Percentiles rank a stretch among this genome's conserved stretches.
These are phyloP conservation scores for Diaporthe amygdali DNA, from an alignment of 2,329 filamentous ascomycete species.

Conservation along the genomic window DNA sequence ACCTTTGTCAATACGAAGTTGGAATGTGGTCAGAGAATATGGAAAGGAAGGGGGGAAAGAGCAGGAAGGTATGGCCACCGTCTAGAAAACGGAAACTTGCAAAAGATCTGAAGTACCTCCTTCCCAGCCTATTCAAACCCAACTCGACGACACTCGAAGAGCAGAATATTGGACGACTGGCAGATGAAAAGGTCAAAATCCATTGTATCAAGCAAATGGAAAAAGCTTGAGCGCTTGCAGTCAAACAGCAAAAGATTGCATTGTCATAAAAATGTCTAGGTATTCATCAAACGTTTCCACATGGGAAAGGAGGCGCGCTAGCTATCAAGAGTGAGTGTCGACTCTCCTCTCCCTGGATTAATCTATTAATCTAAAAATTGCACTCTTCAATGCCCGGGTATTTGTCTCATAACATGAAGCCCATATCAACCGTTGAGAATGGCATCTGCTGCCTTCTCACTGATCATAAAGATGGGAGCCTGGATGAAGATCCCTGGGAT, in stretches of 20 bases:
- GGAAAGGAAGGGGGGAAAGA: not conserved
- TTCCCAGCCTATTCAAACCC: not conserved
- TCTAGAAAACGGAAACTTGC: not conserved
- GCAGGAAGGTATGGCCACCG: not conserved
- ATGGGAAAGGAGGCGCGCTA: not conserved
- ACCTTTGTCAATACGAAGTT: not conserved
- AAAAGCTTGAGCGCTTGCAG: not conserved
- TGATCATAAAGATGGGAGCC: conserved; percentile 29
- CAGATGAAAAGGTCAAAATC: not conserved
- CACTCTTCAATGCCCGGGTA: too few relatives aligned
- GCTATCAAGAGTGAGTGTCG: not conserved
- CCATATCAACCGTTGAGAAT: conserved; percentile 37
- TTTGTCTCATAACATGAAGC: not conserved
- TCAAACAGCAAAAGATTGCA: too few relatives aligned
- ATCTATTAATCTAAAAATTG: not conserved
- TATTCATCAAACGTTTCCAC: not conserved
- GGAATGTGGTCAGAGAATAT: not conserved
- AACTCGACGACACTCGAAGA: not conserved
- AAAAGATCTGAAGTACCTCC: not conserved
- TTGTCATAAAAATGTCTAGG: not conserved
- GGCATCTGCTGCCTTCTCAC: conserved; percentile 63
- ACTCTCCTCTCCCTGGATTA: not conserved
- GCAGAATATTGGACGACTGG: not conserved
- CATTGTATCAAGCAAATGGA: not conserved
- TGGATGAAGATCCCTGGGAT: conserved; percentile 51